Evolutionary conservation across 768 basidiomycete species (phyloP).

Genomic region (Tulasnella sp.): DNA sequence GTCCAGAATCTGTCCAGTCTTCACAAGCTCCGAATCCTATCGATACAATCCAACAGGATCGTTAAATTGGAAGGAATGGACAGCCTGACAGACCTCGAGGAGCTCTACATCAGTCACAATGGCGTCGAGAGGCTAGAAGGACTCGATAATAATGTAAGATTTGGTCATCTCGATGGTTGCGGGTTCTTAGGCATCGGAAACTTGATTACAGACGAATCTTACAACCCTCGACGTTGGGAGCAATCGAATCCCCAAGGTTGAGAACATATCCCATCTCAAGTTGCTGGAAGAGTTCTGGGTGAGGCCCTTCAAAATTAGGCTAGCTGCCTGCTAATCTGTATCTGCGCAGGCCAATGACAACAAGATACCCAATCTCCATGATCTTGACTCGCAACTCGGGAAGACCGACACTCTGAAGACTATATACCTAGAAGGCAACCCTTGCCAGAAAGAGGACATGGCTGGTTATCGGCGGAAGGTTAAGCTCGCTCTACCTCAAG

Average conservation of each 20-base stretch:
- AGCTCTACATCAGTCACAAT: constrained; percentile 92
- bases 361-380: constrained; percentile 63
- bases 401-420: constrained; percentile 66
- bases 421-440: constrained; percentile 93
- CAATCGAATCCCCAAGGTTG: constrained; percentile 75
- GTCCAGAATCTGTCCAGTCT: constrained; percentile 66
- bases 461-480: constrained; percentile 82
- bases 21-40: constrained; percentile 74
- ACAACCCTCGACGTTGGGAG: constrained; percentile 83
- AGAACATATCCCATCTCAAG: constrained; percentile 73
- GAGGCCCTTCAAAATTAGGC: background rate
- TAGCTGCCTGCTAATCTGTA: background rate
- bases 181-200: too few species aligned
- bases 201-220: constrained; percentile 51
- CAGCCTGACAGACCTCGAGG: constrained; percentile 65
- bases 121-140: constrained; percentile 81
- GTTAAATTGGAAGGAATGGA: constrained; percentile 82
- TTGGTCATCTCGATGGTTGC: background rate
- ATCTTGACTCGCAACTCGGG: constrained; percentile 63
- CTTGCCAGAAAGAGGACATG: constrained; percentile 76
- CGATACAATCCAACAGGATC: constrained; percentile 90
- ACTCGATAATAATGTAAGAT: constrained; percentile 73
- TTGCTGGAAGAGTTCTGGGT: constrained; percentile 95
- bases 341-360: constrained; percentile 78
- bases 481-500: constrained; percentile 78